Base-by-base conservation (phyloP, 2,329 filamentous ascomycete genomes). In the Fusarium nematophilum region DNA sequence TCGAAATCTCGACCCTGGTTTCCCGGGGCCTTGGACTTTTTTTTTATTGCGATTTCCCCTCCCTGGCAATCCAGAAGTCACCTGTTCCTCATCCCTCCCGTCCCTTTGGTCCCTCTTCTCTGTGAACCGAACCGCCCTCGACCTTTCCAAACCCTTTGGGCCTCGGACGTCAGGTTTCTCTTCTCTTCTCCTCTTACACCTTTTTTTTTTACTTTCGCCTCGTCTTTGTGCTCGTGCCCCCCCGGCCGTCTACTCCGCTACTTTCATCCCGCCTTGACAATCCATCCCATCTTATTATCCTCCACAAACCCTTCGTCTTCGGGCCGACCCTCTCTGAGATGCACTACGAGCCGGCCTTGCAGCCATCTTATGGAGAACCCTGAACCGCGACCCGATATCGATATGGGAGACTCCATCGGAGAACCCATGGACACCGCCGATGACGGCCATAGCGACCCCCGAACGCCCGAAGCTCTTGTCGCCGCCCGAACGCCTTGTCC, bases 11-110 rank as follows among this genome's bases (percentile, higher is more conserved):
- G 47, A 65, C 59, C 66, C 62, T 59, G 47, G 51, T 37, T 63
- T 57, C 49, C 23, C 45, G 53, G 53, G 45, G 49, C 53, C 48
- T 30, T 31, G 5, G 9, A 48, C 23, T 47, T 53, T 62, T 57
- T 67, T 68, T 69, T 69, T 53, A 68, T 69, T 69, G 62, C 67
- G 45, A 65, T 66, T 65, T 33, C 64, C 59, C 60, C 66, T 69
- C 66, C 66, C 66, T 66, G 50, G 34, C 57, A 59, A 44, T 45
- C 49, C 29, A 37, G 33, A 54, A 57, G 56, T 67, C 64, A 65
- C 66, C 66, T 67, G 64, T 65, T 69, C 57, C 62, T 57, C 43
- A 52, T 66, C 64, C 58, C 61, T 65, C 62, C n/a, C n/a, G n/a
- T n/a, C n/a, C n/a, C n/a, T n/a, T n/a, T n/a, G 15, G 55, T 56